Base-by-base conservation (phyloP, 1,284 basidiomycete genomes). In the Ceratorhiza oryzae-sativae region DNA sequence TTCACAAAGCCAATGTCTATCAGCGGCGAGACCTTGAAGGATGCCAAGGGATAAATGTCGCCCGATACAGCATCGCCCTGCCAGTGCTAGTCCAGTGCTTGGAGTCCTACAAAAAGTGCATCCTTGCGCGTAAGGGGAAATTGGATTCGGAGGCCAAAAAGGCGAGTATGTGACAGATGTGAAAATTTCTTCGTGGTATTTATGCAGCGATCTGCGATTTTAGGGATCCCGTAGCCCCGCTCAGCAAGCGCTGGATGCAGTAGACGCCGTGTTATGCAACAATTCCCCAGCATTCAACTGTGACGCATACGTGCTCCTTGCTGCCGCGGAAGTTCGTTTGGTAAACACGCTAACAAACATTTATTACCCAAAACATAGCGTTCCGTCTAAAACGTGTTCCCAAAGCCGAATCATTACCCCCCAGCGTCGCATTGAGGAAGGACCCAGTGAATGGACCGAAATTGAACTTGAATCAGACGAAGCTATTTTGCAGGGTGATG, bases 231-330 rank as follows among this genome's bases (percentile, higher is more conserved):
- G 34, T 20, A 58, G 9, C 18, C 45, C 60, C 4, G n/a, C 45
- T 30, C 53, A 32, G 27, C 18, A 6, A 1, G 55, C 55, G 8
- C 42, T 70, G 13, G 25, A 27, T 3, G 51, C 65, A 1, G 18
- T 70, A 32, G 65, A 70, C 41, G 27, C 51, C 15, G 27, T 70
- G 25, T 58, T 36, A 53, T 36, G 27, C 8, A 41, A 58, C 39
- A 42, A 45, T 18, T 70, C 39, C 25, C 65, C 65, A 20, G 18
- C 23, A 9, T 58, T 70, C 27, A 55, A n/a, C 20, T n/a, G 53
- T 5, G 42, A 48, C 23, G 53, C 65, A 34, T 70, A 70, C 32
- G 53, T 53, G 5, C 23, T 42, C 6, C 41, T 70, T 25, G 20
- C 42, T 5, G 32, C 53, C n/a, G 65, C 65, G 6, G 65, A 70